These are phyloP conservation scores for Conringia planisiliqua DNA, from an alignment of 345 rosid genomes.

Conservation along the genomic window DNA sequence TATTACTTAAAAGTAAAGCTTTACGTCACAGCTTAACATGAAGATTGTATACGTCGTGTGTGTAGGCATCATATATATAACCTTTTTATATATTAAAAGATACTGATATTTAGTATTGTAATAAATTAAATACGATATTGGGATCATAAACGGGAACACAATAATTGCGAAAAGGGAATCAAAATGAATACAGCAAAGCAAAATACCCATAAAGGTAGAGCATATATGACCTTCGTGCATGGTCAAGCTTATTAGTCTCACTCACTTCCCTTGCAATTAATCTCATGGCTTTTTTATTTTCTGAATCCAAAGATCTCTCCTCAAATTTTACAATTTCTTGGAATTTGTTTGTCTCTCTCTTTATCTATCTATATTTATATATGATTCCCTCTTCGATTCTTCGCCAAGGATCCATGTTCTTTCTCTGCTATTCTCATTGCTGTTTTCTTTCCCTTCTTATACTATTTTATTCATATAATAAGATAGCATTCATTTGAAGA, in stretches of 20 bases:
- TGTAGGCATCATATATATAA: not conserved
- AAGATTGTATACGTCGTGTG: conserved; percentile 7
- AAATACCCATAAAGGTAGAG: conserved; percentile 4
- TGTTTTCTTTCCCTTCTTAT: not conserved
- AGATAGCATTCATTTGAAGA: not conserved
- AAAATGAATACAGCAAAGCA: conserved; percentile 24
- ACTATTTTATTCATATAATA: not conserved
- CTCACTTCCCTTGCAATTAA: not conserved
- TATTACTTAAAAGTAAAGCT: not conserved
- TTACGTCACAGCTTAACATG: conserved; percentile 15
- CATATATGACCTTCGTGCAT: conserved; percentile 24
- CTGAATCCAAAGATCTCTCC: conserved; percentile 26
- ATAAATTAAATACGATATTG: conserved; percentile 17
- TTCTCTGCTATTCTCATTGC: conserved; percentile 19
- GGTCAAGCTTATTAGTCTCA: conserved; percentile 23
- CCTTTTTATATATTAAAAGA: not conserved
- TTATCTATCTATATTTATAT: conserved; percentile 4
- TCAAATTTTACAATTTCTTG: conserved; percentile 33
- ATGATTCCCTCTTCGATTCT: conserved; percentile 8
- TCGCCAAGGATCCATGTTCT: conserved; percentile 29
- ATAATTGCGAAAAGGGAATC: conserved; percentile 30
- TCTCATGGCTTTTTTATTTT: not conserved
- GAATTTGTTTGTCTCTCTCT: conserved; percentile 33
- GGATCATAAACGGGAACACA: conserved; percentile 29
- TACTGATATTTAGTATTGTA: conserved; percentile 1